Evolutionary conservation across 768 basidiomycete species (phyloP), one percentile per base, ranked within the genome.

Genomic region (Lactarius vividus): DNA sequence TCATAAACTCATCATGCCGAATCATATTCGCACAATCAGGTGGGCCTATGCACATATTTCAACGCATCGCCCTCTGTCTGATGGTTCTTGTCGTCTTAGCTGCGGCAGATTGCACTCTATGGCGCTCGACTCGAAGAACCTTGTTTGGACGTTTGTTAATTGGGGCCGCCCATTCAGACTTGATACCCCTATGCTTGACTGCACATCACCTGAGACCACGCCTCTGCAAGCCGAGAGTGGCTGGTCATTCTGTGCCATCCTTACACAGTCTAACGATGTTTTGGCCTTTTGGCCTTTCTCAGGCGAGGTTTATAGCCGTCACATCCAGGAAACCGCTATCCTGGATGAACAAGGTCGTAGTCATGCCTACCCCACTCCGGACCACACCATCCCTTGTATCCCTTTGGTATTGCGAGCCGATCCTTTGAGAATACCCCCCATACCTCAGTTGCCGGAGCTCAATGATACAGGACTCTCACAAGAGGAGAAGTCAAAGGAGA

Each of bases 141-240:
- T 82, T 44, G 80, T 95, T 33, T 94, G 89, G 90, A 89, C 84
- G 15, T 91, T 92, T 73, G 74, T 81, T 6, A 86, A 80, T 70
- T 94, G 92, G 85, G 94, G 92, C 3, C 81, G 89, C 26, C 91
- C 93, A 1, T 90, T 90, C 78, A 79, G 79, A 52, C 78, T 94
- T 44, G 62, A 72, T 18, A 77, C 80, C 0, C 71, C 76, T 0
- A 74, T 77, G 39, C 66, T 82, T 59, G 78, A 80, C 66, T 76
- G 74, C 11, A 76, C 78, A 1, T 80, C 84, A 18, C 72, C 79
- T 2, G 75, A 84, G 29, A 76, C 87, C 37, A 77, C 76, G 3
- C 83, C 87, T 49, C 68, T 75, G 2, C 90, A 90, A 73, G 81
- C 92, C 42, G 88, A 88, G 73, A 88, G 90, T 70, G 93, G 94